Evolutionary conservation across 2,329 filamentous ascomycete genomes (phyloP), one percentile per base, ranked within the genome.

Genomic region (Bipolaris zeicola): DNA sequence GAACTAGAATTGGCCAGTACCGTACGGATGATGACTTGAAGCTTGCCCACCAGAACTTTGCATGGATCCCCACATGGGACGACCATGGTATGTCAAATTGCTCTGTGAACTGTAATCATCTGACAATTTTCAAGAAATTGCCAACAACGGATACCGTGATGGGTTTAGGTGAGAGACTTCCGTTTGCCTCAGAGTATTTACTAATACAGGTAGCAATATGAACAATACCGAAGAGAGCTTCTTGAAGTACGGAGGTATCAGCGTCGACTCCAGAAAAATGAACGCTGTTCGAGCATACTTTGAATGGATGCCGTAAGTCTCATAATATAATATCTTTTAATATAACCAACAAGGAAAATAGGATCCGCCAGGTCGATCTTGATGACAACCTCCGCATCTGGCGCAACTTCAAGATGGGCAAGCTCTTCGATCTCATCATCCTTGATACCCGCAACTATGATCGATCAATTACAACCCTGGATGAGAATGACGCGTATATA

Each of bases 401-500:
- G 76, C 64, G 76, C 31, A 69, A 55, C 46, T 78, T 79, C 67
- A 65, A 67, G 11, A 70, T 78, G 48, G 76, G 77, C 48, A 77
- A 71, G 34, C 62, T 78, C 4, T 66, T 78, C 31, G 77, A 79
- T 47, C 61, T 79, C 6, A 70, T 79, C 51, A 78, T 79, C 69
- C 71, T 79, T 7, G 77, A 79, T 50, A 79, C 76, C 0, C 66
- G 76, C 13, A 73, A 76, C 60, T 78, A 79, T 54, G 76, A 78
- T 54, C 67, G 73, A 5, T 66, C 61, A 7, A 77, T 77, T 47
- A 65, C 55, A 3, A 71, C 63, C 2, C 50, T 57, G 0, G 36
- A 61, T 1, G 56, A 82, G 80, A 89, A 89, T 65, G 80, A 81
- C 5, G 77, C 83, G 34, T 89, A 89, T 66, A 77, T 88, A 41